Conservation (phyloP, 495 filamentous ascomycete species). For the Xylaria palmicola region DNA sequence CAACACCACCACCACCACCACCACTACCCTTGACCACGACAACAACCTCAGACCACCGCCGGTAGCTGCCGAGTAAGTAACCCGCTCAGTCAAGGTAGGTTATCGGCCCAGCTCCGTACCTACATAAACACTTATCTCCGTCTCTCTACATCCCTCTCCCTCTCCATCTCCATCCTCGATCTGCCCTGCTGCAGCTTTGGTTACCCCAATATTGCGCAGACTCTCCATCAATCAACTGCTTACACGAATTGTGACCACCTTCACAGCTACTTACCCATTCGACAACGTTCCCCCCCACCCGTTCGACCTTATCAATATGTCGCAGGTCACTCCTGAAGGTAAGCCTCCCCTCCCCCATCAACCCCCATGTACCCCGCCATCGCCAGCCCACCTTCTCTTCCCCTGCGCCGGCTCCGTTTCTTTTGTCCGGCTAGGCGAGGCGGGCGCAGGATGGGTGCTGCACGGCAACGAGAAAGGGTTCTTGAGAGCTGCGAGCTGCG, state of each 20-base stretch:
- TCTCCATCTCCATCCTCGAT: background rate
- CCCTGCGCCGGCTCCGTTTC: background rate
- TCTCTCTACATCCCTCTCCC: background rate
- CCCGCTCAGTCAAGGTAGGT: background rate
- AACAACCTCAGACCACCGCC: background rate
- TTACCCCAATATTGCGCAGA: slow-evolving; percentile 10
- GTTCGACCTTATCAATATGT: slow-evolving; percentile 21
- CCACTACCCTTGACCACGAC: background rate
- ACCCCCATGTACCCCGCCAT: slow-evolving; percentile 4
- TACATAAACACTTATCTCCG: background rate
- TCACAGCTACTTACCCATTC: background rate
- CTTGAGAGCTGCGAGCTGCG: too few species aligned
- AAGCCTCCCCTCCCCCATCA: slow-evolving; percentile 8
- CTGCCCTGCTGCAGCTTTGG: background rate
- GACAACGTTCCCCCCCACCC: background rate
- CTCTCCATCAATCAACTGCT: background rate
- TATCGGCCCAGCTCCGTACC: background rate
- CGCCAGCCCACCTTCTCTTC: background rate
- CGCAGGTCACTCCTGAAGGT: slow-evolving; percentile 36
- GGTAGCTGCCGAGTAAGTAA: too few species aligned
- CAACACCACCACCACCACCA: background rate
- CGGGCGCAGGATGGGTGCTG: too few species aligned
- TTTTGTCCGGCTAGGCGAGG: background rate
- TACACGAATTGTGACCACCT: background rate
- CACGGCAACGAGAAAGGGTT: too few species aligned